Percentiles rank a stretch among this genome's conserved stretches.
Evolutionary conservation across 352 stramenopile genomes (phyloP).

Genomic region (Bremia lactucae): DNA sequence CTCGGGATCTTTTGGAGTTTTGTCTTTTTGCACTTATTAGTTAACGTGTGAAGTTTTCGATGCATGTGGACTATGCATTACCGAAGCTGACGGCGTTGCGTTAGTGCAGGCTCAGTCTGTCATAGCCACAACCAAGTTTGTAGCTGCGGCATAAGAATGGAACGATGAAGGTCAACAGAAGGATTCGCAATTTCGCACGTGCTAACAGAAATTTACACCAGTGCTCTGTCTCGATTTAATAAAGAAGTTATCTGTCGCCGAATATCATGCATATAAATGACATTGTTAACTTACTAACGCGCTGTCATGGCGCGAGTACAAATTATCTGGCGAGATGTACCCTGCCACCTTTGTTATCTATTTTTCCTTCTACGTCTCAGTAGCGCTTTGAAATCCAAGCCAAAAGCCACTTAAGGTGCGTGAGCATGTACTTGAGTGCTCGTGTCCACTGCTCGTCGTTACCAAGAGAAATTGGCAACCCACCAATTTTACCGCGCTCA

Average conservation of each 20-base stretch:
- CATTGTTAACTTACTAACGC: constrained; percentile 12
- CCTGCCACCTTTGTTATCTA: constrained; percentile 14
- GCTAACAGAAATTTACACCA: too few relatives aligned
- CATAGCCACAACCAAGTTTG: constrained; percentile 62
- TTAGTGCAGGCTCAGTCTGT: constrained; percentile 90
- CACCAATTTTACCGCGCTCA: constrained; percentile 83
- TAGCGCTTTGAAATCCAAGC: constrained; percentile 88
- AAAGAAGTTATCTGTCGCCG: too few relatives aligned
- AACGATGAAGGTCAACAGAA: constrained; percentile 13
- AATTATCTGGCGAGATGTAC: constrained; percentile 13
- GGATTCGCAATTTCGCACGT: constrained; percentile 80
- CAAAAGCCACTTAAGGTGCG: constrained; percentile 88
- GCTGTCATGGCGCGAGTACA: constrained; percentile 4
- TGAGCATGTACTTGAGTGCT: constrained; percentile 87
- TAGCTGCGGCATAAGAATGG: constrained; percentile 9
- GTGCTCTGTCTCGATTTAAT: too few relatives aligned
- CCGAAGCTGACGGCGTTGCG: constrained; percentile 83
- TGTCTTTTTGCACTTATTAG: too few relatives aligned
- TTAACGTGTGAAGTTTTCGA: too few relatives aligned
- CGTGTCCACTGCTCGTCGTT: constrained; percentile 89
- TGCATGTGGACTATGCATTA: constrained; percentile 28
- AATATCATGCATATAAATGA: too few relatives aligned
- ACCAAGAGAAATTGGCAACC: constrained; percentile 74
- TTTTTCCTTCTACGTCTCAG: constrained; percentile 11
- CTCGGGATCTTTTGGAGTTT: too few relatives aligned